Evolutionary conservation across 345 rosid genomes (phyloP).

Genomic region (Aquilaria sinensis): DNA sequence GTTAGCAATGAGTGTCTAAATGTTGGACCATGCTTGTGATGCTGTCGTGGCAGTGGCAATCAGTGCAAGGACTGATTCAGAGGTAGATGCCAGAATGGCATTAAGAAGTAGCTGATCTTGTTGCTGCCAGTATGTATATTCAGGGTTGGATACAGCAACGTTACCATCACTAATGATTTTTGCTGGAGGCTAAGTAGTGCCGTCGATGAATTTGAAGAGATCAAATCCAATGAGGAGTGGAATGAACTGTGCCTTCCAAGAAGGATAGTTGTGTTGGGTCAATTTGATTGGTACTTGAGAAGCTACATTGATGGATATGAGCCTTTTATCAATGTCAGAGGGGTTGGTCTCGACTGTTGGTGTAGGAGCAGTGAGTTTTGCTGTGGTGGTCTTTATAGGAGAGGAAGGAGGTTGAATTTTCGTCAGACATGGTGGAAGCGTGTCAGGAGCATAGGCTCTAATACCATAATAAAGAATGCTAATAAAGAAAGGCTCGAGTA

Average conservation of each 20-base stretch:
- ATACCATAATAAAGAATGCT: no score
- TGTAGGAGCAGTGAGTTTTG: no score
- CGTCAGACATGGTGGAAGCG: no score
- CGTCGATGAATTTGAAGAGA: background rate
- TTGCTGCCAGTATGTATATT: background rate
- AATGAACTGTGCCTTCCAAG: background rate
- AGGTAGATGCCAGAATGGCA: background rate
- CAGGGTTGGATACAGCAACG: background rate
- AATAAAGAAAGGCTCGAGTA: no score
- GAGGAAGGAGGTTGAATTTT: no score
- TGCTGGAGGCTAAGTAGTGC: background rate
- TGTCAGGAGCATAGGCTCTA: no score
- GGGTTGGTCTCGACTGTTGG: no score
- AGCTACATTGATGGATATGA: no score
- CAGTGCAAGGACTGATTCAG: background rate
- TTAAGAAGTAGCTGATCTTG: background rate
- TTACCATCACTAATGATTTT: background rate
- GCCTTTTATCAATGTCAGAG: no score
- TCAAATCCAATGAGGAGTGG: background rate
- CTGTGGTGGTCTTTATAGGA: no score
- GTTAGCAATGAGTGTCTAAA: background rate
- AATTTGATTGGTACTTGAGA: no score
- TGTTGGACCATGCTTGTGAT: background rate
- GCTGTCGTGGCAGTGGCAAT: background rate
- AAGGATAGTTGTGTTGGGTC: no score